Evolutionary conservation across 306 rosid genomes (phyloP).

Genomic region (Fragaria vesca): DNA sequence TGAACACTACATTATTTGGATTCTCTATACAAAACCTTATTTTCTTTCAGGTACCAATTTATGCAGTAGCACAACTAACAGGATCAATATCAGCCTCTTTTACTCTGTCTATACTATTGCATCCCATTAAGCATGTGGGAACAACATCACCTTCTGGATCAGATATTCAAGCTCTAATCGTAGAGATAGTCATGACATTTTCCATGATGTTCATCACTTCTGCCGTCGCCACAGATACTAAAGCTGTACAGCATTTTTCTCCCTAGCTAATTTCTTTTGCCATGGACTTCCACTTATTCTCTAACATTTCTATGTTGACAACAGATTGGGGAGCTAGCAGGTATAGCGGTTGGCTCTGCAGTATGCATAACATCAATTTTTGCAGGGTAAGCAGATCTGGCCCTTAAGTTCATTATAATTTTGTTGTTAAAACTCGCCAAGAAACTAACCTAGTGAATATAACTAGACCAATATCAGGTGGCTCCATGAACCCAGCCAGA

Average conservation of each 20-base stretch:
- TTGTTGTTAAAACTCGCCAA: not conserved
- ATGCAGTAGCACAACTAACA: conserved; percentile 62
- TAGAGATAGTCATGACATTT: conserved; percentile 66
- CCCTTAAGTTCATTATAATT: not conserved
- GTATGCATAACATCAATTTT: conserved; percentile 76
- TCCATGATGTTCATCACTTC: conserved; percentile 70
- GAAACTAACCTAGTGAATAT: not conserved
- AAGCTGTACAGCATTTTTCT: conserved; percentile 44
- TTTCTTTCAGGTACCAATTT: conserved; percentile 64
- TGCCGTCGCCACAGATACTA: conserved; percentile 69
- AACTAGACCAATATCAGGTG: conserved; percentile 78
- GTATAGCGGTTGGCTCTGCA: conserved; percentile 80
- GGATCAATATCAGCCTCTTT: conserved; percentile 77
- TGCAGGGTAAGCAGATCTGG: conserved; percentile 54
- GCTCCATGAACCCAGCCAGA: conserved; percentile 93
- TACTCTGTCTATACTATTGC: conserved; percentile 43
- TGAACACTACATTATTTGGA: not conserved
- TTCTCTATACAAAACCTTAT: not conserved
- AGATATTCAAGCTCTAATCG: conserved; percentile 49
- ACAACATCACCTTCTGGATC: conserved; percentile 65
- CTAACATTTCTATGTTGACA: conserved; percentile 1
- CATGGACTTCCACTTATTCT: not conserved
- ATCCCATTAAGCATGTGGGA: conserved; percentile 53
- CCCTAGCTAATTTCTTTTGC: not conserved
- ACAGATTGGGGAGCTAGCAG: conserved; percentile 66